Conservation (phyloP, 139 green algal genomes). For the Volvox reticuliferus region DNA sequence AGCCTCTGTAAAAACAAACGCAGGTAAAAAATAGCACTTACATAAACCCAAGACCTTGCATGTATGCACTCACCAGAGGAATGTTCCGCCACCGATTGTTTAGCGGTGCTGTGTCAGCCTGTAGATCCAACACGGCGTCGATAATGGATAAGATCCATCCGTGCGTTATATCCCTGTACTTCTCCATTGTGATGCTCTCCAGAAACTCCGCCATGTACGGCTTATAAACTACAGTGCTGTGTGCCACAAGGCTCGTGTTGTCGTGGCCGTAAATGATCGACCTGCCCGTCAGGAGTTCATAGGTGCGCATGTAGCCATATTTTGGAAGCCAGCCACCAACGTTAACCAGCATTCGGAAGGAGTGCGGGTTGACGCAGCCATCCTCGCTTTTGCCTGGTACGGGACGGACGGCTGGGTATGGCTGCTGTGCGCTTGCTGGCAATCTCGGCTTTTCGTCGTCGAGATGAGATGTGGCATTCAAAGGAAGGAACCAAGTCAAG, state of each 20-base stretch:
- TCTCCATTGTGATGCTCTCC: not conserved
- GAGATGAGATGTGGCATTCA: not conserved
- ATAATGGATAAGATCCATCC: not conserved
- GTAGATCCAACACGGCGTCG: not conserved
- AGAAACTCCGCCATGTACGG: conserved; percentile 27
- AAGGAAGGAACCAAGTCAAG: conserved; percentile 1
- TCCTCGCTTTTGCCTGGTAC: not conserved
- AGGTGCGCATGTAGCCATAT: conserved; percentile 7
- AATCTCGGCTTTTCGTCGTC: too few species aligned
- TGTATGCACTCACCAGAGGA: too few species aligned
- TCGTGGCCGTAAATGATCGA: not conserved
- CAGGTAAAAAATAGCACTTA: too few species aligned
- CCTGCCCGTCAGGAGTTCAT: not conserved
- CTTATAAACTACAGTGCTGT: not conserved
- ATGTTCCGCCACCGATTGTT: too few species aligned
- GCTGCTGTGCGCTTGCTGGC: not conserved
- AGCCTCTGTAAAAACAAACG: too few species aligned
- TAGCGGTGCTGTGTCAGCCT: not conserved
- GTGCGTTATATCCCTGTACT: not conserved
- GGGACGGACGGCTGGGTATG: not conserved
- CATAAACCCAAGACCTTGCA: too few species aligned
- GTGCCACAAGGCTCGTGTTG: not conserved
- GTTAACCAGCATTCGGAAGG: not conserved
- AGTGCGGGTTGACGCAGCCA: not conserved
- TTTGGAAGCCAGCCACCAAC: not conserved